Evolutionary conservation across 2,329 filamentous ascomycete genomes (phyloP).

Genomic region (Cladophialophora chaetospira): DNA sequence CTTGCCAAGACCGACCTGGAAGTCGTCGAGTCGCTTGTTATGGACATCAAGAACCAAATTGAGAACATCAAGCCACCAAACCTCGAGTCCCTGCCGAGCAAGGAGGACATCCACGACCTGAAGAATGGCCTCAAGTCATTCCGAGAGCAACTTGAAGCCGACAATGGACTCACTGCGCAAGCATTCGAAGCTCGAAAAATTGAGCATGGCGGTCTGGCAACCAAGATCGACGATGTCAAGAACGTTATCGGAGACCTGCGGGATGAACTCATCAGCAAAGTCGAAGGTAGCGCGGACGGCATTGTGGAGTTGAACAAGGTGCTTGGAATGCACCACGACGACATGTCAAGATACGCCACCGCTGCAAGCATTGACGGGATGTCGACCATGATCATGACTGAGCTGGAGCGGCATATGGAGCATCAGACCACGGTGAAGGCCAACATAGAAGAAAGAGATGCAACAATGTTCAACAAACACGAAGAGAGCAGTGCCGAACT

Average conservation of each 20-base stretch:
- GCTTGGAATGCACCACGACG: conserved; percentile 69
- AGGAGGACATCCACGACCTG: conserved; percentile 73
- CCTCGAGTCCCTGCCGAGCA: conserved; percentile 69
- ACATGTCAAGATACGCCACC: conserved; percentile 48
- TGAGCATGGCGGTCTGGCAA: conserved; percentile 76
- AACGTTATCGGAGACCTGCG: conserved; percentile 76
- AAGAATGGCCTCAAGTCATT: conserved; percentile 71
- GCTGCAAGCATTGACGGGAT: conserved; percentile 69
- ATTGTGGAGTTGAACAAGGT: conserved; percentile 57
- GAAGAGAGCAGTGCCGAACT: conserved; percentile 61
- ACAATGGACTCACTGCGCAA: conserved; percentile 73
- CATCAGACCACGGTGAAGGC: conserved; percentile 78
- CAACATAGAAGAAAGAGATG: conserved; percentile 68
- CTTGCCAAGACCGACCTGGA: conserved; percentile 82
- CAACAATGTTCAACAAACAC: conserved; percentile 59
- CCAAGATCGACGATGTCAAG: conserved; percentile 79
- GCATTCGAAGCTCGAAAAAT: conserved; percentile 81
- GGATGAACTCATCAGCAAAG: conserved; percentile 71
- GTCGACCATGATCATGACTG: conserved; percentile 73
- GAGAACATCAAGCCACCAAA: conserved; percentile 73
- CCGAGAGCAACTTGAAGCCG: conserved; percentile 66
- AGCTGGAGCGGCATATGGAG: conserved; percentile 84
- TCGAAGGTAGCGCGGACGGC: conserved; percentile 72
- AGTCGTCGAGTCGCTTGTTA: conserved; percentile 74
- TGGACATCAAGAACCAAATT: conserved; percentile 80